Evolutionary conservation across 1,139 yeast species (phyloP), one percentile per base, ranked within the genome.

Genomic region (Magnusiomyces tetraspermus): DNA sequence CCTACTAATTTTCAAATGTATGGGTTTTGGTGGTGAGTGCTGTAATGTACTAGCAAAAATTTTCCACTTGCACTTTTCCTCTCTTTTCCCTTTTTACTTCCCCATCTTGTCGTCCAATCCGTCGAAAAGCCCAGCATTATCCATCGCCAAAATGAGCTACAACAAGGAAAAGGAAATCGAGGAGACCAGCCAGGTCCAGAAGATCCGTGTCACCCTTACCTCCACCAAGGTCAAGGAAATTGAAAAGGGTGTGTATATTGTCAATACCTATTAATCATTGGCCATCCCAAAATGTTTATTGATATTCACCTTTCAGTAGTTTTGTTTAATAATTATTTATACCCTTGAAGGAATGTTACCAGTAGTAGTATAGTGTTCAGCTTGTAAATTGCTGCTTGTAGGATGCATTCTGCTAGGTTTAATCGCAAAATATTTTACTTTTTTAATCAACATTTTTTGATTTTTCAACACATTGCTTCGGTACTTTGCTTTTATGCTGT

Each of bases 161-260:
- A 46, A 33, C 49, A 68, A 72, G 67, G 74, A 71, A 61, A 88
- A 88, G 81, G 92, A 86, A 80, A 87, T 82, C 74, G 77, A 73
- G 68, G 86, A 80, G 74, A 86, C 80, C 74, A 84, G 82, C 74
- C 83, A 82, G 73, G 78, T 87, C 81, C 89, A 85, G 84, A 90
- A 92, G 85, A 90, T 94, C 81, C 89, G 98, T 84, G 90, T 94
- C 79, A 90, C 97, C 74, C 83, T 94, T 80, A 89, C 96, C 74
- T 92, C 98, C 67, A 88, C 97, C 82, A 89, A 92, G 82, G 97
- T 92, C 72, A 89, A 89, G 85, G 95, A 88, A 78, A 83, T 94
- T 74, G 98, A 94, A 82, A 86, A 85, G 63, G 76, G 68, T 65
- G 59, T 51, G 82, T 77, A 65, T 48, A 45, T 31, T 13, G 23